Percentiles rank a stretch among this genome's conserved stretches.
phyloP scores from a whole-genome alignment of 192 early-diverging fungal genomes.

The Chytriomyces sp. region DNA sequence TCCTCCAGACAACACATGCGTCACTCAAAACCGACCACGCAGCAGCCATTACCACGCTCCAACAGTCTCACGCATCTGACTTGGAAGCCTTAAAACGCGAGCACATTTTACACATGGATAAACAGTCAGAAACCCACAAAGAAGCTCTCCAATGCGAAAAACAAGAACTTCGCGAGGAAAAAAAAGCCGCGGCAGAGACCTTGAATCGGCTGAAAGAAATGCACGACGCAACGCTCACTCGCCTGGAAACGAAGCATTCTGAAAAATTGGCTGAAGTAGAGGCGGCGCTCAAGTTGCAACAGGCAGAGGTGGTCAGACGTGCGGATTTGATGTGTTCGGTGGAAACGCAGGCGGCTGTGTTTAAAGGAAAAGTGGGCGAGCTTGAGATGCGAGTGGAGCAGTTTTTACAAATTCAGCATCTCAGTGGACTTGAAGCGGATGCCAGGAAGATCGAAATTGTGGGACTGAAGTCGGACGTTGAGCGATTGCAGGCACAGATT shows the following conservation, averaged over 20 bases:
- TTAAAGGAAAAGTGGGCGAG: neutral
- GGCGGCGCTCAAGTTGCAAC: neutral
- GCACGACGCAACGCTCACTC: no score
- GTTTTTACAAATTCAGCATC: no score
- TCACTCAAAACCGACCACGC: neutral
- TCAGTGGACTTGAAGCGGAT: no score
- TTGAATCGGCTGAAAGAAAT: neutral
- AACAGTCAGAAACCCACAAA: neutral
- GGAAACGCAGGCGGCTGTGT: neutral
- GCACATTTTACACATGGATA: neutral
- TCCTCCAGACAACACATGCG: neutral
- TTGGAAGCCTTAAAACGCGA: slow-evolving; percentile 1
- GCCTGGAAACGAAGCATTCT: no score
- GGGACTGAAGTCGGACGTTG: neutral
- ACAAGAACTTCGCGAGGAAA: neutral
- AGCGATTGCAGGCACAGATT: neutral
- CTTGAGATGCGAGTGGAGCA: neutral
- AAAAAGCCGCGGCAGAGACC: neutral
- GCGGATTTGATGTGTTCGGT: neutral
- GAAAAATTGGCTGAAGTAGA: neutral
- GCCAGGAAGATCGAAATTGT: no score
- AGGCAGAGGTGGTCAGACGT: neutral
- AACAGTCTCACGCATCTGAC: neutral
- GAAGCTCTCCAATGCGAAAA: no score
- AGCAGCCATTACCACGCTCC: neutral